These are phyloP conservation scores for Clavispora santaluciae DNA, from an alignment of 805 yeast genomes.

Conservation along the genomic window DNA sequence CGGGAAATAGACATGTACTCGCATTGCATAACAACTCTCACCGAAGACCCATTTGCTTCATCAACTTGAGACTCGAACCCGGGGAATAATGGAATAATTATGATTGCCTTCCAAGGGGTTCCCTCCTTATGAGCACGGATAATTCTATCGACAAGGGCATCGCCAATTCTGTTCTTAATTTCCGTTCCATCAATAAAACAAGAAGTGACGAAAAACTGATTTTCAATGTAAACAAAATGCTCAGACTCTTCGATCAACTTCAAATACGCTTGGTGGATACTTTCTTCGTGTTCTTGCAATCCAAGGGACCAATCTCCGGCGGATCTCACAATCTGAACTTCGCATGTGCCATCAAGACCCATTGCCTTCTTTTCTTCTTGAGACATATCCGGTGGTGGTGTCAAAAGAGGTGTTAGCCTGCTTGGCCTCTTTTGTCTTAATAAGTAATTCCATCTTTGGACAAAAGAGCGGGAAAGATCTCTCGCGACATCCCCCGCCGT, in stretches of 20 bases:
- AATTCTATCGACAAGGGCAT: constrained; percentile 95
- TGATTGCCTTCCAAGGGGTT: constrained; percentile 82
- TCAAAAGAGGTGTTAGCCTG: constrained; percentile 81
- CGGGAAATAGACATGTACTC: constrained; percentile 91
- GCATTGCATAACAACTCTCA: constrained; percentile 93
- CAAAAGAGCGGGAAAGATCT: constrained; percentile 89
- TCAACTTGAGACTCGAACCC: constrained; percentile 95
- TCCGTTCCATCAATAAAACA: constrained; percentile 78
- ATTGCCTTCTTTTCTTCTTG: constrained; percentile 61
- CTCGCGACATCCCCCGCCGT: constrained; percentile 92
- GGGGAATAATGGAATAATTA: constrained; percentile 94
- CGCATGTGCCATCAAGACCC: constrained; percentile 79
- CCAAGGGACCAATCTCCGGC: constrained; percentile 94
- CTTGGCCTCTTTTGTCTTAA: constrained; percentile 93
- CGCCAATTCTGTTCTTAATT: constrained; percentile 86
- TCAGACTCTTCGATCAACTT: constrained; percentile 87
- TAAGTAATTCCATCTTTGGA: constrained; percentile 95
- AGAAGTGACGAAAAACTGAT: constrained; percentile 92
- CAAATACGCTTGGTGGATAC: constrained; percentile 89
- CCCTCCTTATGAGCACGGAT: constrained; percentile 78
- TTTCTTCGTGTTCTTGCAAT: constrained; percentile 73
- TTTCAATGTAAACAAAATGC: constrained; percentile 91
- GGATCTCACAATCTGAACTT: constrained; percentile 83
- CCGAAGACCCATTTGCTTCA: constrained; percentile 89
- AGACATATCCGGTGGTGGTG: constrained; percentile 89